Evolutionary conservation across 371 early-diverging fungal genomes (phyloP).

Genomic region (Basidiobolus meristosporus): DNA sequence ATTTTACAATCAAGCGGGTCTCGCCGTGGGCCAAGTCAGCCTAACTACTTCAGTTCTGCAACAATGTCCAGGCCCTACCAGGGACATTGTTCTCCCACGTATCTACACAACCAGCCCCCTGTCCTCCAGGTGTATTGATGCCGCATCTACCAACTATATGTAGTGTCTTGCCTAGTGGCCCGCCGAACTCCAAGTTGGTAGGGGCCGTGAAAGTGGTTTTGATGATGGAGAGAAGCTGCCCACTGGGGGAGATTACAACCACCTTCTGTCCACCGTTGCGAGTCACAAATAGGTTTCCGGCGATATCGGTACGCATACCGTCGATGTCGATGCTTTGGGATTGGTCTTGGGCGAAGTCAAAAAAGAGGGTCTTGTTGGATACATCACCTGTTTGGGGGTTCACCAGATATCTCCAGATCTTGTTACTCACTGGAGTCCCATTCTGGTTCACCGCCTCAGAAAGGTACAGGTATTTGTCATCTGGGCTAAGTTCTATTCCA

Average conservation of each 20-base stretch:
- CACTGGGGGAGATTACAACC: slow-evolving; percentile 10
- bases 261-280: slow-evolving; percentile 18
- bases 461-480: slow-evolving; percentile 19
- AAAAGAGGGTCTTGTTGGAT: too few species aligned
- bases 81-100: background rate
- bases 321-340: slow-evolving; percentile 17
- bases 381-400: slow-evolving; percentile 1
- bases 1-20: too few species aligned
- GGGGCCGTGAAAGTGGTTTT: slow-evolving; percentile 9
- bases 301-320: slow-evolving; percentile 22
- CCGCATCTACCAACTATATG: slow-evolving; percentile 20
- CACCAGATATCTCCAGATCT: slow-evolving; percentile 8
- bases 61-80: background rate
- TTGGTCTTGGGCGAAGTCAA: slow-evolving; percentile 11
- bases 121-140: background rate
- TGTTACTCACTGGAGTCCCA: slow-evolving; percentile 13
- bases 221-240: slow-evolving; percentile 13
- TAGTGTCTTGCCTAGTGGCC: slow-evolving; percentile 15
- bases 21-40: too few species aligned
- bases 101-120: slow-evolving; percentile 5
- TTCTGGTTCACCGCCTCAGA: slow-evolving; percentile 16
- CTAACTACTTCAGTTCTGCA: too few species aligned
- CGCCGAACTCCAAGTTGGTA: slow-evolving; percentile 25
- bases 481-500: slow-evolving; percentile 24
- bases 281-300: slow-evolving; percentile 21